A percentile compares a stretch with the other conserved stretches of the same genome.
These are phyloP conservation scores for Blakeslea trispora DNA, from an alignment of 371 early-diverging fungal species.

Conservation along the genomic window DNA sequence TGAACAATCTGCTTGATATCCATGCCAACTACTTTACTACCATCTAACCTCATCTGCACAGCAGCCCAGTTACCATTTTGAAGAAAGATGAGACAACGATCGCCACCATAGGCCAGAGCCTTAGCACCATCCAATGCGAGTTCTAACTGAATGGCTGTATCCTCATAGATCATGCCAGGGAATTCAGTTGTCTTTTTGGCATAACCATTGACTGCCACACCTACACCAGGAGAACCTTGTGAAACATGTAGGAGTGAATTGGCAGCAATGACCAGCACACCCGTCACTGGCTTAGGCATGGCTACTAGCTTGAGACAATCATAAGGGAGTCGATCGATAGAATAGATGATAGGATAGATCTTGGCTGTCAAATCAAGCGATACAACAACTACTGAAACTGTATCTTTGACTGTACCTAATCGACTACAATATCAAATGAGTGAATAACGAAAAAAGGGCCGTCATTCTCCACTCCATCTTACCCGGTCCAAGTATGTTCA, in stretches of 20 bases:
- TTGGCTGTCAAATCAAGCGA: constrained; percentile 82
- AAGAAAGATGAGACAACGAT: constrained; percentile 58
- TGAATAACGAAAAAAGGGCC: no score
- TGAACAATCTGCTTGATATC: constrained; percentile 33
- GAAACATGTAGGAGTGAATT: constrained; percentile 86
- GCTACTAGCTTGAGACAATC: constrained; percentile 75
- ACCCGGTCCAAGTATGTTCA: constrained; percentile 88
- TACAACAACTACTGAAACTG: constrained; percentile 77
- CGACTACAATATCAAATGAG: constrained; percentile 64
- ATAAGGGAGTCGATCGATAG: constrained; percentile 79
- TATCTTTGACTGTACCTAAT: constrained; percentile 72
- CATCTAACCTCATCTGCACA: constrained; percentile 70
- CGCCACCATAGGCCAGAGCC: constrained; percentile 53
- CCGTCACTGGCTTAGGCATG: constrained; percentile 86
- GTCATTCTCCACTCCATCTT: no score
- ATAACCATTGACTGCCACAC: constrained; percentile 75
- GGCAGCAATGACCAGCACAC: constrained; percentile 78
- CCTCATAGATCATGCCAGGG: constrained; percentile 49
- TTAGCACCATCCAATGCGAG: constrained; percentile 60
- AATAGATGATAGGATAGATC: constrained; percentile 79
- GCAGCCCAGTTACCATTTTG: constrained; percentile 72
- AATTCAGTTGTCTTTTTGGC: constrained; percentile 55
- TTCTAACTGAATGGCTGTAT: constrained; percentile 26
- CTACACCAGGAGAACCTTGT: constrained; percentile 81
- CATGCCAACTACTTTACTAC: constrained; percentile 57